These are phyloP conservation scores for Magnaporthiopsis rhizophila DNA, from an alignment of 2,329 filamentous ascomycete species.

Conservation along the genomic window DNA sequence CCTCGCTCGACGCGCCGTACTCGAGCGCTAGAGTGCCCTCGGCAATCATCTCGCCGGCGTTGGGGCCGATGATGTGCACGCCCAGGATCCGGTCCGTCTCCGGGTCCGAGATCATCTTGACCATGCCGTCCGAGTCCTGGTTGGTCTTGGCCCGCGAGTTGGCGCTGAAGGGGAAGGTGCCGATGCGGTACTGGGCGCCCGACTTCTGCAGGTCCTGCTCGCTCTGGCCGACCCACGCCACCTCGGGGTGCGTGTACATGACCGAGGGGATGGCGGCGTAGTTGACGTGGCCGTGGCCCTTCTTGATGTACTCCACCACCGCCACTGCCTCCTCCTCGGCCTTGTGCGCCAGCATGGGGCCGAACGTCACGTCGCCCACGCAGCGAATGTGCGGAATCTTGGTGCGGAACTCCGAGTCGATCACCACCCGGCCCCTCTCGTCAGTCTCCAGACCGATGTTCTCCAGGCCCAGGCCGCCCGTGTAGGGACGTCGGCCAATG, in stretches of 20 bases:
- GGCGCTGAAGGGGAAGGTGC: conserved; percentile 93
- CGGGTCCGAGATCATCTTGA: conserved; percentile 94
- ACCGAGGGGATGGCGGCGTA: conserved; percentile 95
- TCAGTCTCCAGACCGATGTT: conserved; percentile 89
- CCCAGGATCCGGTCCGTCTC: conserved; percentile 94
- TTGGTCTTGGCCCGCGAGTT: conserved; percentile 99
- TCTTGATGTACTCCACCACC: conserved; percentile 93
- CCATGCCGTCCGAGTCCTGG: conserved; percentile 87
- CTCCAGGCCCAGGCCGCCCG: conserved; percentile 81
- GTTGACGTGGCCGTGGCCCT: conserved; percentile 97
- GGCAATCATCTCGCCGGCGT: conserved; percentile 98
- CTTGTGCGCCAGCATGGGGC: conserved; percentile 98
- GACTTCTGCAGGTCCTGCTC: conserved; percentile 91
- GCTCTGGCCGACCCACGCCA: conserved; percentile 96
- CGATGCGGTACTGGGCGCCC: conserved; percentile 85
- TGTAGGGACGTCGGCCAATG: conserved; percentile 94
- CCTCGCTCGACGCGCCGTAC: conserved; percentile 92
- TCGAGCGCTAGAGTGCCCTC: conserved; percentile 92
- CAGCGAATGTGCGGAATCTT: conserved; percentile 96
- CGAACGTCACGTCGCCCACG: conserved; percentile 93
- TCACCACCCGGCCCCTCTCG: conserved; percentile 88
- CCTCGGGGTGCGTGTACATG: conserved; percentile 99
- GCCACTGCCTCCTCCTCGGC: conserved; percentile 97
- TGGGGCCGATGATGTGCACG: conserved; percentile 92
- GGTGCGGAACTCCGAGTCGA: conserved; percentile 98